These are phyloP conservation scores for Penicillium daleae DNA, from an alignment of 495 filamentous ascomycete species.

Conservation along the genomic window DNA sequence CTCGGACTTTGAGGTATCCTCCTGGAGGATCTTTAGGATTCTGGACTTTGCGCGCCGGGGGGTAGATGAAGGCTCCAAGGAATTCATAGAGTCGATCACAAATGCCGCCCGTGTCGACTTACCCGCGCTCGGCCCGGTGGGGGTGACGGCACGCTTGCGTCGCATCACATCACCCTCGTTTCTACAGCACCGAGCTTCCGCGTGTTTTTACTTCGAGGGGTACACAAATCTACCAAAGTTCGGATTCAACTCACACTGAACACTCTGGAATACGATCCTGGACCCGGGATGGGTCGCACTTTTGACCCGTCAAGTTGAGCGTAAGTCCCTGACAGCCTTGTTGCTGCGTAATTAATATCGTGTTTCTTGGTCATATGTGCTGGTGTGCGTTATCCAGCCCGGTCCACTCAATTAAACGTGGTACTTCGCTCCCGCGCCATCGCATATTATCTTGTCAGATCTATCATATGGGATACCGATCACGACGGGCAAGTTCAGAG, in stretches of 20 bases:
- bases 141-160: slow-evolving; percentile 1
- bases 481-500: background rate
- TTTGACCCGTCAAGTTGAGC: background rate
- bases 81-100: slow-evolving; percentile 9
- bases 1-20: background rate
- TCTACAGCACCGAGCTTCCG: background rate
- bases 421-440: background rate
- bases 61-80: slow-evolving; percentile 4
- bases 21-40: background rate
- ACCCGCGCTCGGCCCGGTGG: slow-evolving; percentile 6
- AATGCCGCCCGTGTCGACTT: slow-evolving; percentile 1
- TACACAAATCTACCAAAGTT: background rate
- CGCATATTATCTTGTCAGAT: background rate
- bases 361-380: background rate
- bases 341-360: background rate
- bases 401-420: background rate
- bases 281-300: background rate
- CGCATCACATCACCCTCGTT: background rate
- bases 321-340: background rate
- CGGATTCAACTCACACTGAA: background rate
- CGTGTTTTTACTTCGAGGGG: background rate
- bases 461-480: background rate
- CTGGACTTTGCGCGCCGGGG: background rate
- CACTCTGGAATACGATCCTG: background rate
- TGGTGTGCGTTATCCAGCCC: slow-evolving; percentile 1